Conservation (phyloP, 345 rosid species). For the Euphorbia peplus region DNA sequence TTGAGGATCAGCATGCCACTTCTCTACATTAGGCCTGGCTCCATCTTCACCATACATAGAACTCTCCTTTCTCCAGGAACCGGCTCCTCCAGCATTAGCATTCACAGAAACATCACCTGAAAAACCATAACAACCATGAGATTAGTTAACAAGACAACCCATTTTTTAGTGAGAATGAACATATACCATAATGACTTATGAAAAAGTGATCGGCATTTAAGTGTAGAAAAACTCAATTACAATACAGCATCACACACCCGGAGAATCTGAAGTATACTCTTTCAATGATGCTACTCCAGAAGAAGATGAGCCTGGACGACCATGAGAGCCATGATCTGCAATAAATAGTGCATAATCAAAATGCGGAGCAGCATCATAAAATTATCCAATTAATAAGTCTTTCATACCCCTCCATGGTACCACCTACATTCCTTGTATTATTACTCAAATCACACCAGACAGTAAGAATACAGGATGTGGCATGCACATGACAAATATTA, state of each 20-base stretch:
- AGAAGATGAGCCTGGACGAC: constrained; percentile 56
- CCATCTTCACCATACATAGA: constrained; percentile 55
- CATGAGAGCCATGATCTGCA: constrained; percentile 54
- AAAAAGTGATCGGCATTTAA: neutral
- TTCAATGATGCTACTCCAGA: constrained; percentile 35
- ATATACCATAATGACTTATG: neutral
- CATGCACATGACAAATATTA: neutral
- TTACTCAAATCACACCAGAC: neutral
- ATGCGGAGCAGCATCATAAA: neutral
- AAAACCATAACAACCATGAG: neutral
- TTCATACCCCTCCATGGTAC: neutral
- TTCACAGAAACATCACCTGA: constrained; percentile 46
- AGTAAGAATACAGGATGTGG: neutral
- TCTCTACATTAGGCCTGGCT: constrained; percentile 46
- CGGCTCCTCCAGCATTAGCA: constrained; percentile 35
- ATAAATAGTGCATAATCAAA: constrained; percentile 12
- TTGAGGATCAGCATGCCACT: constrained; percentile 66
- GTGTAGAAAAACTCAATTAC: neutral
- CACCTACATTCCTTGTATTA: neutral
- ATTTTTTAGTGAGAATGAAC: neutral
- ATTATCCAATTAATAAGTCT: neutral
- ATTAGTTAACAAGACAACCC: neutral
- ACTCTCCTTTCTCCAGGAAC: constrained; percentile 74
- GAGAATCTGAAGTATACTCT: constrained; percentile 42
- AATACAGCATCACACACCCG: constrained; percentile 39